Evolutionary conservation across 768 basidiomycete genomes (phyloP).

Genomic region (Trametes villosa): DNA sequence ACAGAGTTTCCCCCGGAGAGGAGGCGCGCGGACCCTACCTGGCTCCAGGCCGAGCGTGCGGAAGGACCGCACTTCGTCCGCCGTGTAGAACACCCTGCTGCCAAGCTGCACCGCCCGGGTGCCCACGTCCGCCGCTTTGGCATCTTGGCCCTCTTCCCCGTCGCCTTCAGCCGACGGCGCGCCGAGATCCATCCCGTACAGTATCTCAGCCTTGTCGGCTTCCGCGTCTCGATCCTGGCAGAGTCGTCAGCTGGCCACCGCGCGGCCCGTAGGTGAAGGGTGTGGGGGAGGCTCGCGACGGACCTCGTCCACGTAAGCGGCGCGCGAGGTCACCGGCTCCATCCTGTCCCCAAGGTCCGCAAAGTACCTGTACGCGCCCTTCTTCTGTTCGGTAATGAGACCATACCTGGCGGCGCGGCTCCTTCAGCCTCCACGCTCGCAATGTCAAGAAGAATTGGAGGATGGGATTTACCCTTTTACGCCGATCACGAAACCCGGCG

Average conservation of each 20-base stretch:
- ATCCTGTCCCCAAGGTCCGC: constrained; percentile 75
- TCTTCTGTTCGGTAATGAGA: constrained; percentile 86
- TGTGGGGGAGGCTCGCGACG: constrained; percentile 13
- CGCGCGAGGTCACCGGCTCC: constrained; percentile 74
- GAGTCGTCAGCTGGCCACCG: not conserved
- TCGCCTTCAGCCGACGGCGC: constrained; percentile 36
- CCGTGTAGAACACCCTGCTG: constrained; percentile 77
- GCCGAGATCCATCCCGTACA: constrained; percentile 49
- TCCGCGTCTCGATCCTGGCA: constrained; percentile 41
- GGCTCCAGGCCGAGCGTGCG: constrained; percentile 81
- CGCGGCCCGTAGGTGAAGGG: not conserved
- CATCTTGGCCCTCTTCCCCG: constrained; percentile 43
- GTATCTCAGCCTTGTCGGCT: constrained; percentile 39
- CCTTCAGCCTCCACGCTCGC: not conserved
- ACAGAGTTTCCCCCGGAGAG: not conserved
- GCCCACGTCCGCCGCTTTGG: constrained; percentile 30
- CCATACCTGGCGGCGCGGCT: constrained; percentile 68
- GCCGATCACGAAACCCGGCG: constrained; percentile 72
- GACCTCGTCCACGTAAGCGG: constrained; percentile 80
- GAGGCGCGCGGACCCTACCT: constrained; percentile 45
- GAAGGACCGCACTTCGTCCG: constrained; percentile 82
- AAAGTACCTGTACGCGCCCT: constrained; percentile 82
- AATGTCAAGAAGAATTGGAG: not conserved
- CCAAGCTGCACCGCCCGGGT: constrained; percentile 16
- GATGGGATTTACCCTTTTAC: constrained; percentile 71